These are phyloP conservation scores for Alliaria petiolata DNA, from an alignment of 345 rosid genomes.

Conservation along the genomic window DNA sequence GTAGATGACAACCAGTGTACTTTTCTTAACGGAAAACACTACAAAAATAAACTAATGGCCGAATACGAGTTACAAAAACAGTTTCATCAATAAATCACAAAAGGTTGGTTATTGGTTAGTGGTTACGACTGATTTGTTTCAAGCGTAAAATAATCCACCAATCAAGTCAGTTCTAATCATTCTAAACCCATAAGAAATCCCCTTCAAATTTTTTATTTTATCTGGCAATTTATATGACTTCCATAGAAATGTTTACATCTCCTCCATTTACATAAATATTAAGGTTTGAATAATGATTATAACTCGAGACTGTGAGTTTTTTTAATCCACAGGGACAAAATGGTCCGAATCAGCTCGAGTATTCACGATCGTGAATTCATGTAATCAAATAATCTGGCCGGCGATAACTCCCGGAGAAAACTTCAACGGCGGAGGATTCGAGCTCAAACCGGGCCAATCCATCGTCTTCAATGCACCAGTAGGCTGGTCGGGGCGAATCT, in stretches of 20 bases:
- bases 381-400: slow-evolving; percentile 78
- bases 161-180: background rate
- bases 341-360: slow-evolving; percentile 42
- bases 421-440: slow-evolving; percentile 56
- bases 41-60: no score
- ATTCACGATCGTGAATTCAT: slow-evolving; percentile 66
- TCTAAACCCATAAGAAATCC: no score
- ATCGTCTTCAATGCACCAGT: slow-evolving; percentile 50
- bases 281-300: background rate
- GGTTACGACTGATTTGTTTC: no score
- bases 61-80: background rate
- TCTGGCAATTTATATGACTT: background rate
- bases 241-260: background rate
- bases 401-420: slow-evolving; percentile 57
- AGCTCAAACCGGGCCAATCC: slow-evolving; percentile 56
- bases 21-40: no score
- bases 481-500: slow-evolving; percentile 82
- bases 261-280: background rate
- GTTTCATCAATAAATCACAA: background rate
- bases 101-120: no score
- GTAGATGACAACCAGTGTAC: no score
- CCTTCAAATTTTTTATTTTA: no score
- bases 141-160: background rate
- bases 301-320: background rate
- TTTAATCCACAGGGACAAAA: slow-evolving; percentile 34